Percentiles rank a stretch among this genome's conserved stretches.
These are phyloP conservation scores for Leccinellum rugosiceps DNA, from an alignment of 768 basidiomycete genomes.

Conservation along the genomic window DNA sequence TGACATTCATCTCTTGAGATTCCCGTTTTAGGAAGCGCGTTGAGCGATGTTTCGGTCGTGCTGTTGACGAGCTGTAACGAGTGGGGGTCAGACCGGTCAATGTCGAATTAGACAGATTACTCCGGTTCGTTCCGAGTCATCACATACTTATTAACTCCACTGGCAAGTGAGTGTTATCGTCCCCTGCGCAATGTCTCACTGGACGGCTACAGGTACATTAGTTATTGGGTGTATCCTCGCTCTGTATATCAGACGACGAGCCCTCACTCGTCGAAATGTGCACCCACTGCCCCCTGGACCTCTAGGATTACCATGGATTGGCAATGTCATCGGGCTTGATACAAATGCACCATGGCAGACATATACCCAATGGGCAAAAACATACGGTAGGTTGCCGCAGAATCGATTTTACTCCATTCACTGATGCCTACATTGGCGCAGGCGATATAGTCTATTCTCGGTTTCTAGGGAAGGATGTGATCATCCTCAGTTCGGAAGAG, in stretches of 20 bases:
- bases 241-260: neutral
- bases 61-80: no score
- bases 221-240: neutral
- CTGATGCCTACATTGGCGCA: slow-evolving; percentile 7
- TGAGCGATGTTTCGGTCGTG: no score
- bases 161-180: neutral
- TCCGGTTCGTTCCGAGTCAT: no score
- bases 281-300: slow-evolving; percentile 22
- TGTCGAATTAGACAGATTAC: no score
- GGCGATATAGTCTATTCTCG: slow-evolving; percentile 48
- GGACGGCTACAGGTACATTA: neutral
- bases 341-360: slow-evolving; percentile 29
- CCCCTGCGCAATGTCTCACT: neutral
- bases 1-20: slow-evolving; percentile 35
- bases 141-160: neutral
- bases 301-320: slow-evolving; percentile 31
- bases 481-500: slow-evolving; percentile 44
- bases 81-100: no score
- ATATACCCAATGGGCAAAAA: slow-evolving; percentile 35
- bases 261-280: neutral
- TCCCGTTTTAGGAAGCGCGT: no score
- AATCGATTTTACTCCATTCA: neutral
- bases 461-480: slow-evolving; percentile 41
- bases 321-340: slow-evolving; percentile 35
- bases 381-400: slow-evolving; percentile 22